phyloP scores from a whole-genome alignment of 257 asterid genomes.

The Scutellaria barbata region DNA sequence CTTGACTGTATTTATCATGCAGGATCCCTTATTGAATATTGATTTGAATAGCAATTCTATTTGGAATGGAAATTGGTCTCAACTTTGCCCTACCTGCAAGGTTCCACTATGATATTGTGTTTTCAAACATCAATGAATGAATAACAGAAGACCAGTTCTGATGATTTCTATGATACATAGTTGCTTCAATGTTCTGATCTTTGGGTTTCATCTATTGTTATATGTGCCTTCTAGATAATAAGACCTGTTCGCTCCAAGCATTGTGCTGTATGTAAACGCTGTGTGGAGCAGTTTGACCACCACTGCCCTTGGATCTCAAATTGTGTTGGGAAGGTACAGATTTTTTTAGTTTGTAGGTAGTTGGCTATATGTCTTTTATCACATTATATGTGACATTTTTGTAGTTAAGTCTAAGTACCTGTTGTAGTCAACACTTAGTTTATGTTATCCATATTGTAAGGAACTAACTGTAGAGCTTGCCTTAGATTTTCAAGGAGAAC shows the following conservation, averaged over 20 bases:
- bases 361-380: conserved; percentile 11
- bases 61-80: conserved; percentile 97
- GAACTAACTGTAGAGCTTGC: no score
- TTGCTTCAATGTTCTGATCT: conserved; percentile 21
- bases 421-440: background rate
- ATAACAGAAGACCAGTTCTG: conserved; percentile 31
- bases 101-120: conserved; percentile 44
- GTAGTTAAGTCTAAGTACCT: conserved; percentile 19
- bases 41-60: conserved; percentile 64
- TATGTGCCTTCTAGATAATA: conserved; percentile 64
- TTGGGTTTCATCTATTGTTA: conserved; percentile 27
- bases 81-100: conserved; percentile 99
- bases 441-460: no score
- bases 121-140: conserved; percentile 25
- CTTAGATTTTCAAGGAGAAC: no score
- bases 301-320: conserved; percentile 99
- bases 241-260: conserved; percentile 98
- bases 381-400: conserved; percentile 16
- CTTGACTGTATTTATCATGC: conserved; percentile 33
- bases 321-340: conserved; percentile 92
- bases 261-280: conserved; percentile 85
- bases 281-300: conserved; percentile 99
- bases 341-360: conserved; percentile 3
- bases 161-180: conserved; percentile 31
- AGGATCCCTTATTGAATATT: conserved; percentile 84